Base-by-base conservation (phyloP, 169 alveolate species). In the Plasmodium chabaudi region DNA sequence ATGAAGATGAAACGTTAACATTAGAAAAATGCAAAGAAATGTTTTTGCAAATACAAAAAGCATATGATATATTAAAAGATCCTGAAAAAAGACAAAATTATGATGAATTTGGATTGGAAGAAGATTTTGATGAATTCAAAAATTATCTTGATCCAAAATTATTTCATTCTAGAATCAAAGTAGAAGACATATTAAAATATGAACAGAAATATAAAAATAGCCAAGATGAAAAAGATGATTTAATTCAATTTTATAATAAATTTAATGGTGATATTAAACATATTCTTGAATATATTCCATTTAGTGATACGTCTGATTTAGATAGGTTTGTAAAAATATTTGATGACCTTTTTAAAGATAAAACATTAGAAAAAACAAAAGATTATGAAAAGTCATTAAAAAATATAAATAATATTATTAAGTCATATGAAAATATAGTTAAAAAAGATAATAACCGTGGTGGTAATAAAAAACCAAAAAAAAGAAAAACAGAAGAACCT, bases 1-100 rank as follows among this genome's bases (percentile, higher is more conserved):
- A 1, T 21, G 61, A 47, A 1, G 55, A 53, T 19, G 61, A 65
- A 5, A 55, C 42, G 4, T 34, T 21, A 59, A 17, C 72, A 10
- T 64, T 92, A 90, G 94, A 88, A 23, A 82, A 91, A 63, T 93
- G 94, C 21, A 89, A 88, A 34, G 87, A 61, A 69, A 89, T 87
- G 89, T 93, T 93, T 51, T 68, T 92, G 2, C 96, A 93, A 87
- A 88, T 93, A 7, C 93, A 91, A 19, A 92, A 93, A 39, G 96
- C 96, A 34, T 93, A 93, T 46, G 96, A 93, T 34, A 92, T 93
- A 51, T 88, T 93, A 61, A 93, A 77, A 73, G 95, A 93, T 61
- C 94, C 90, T 1, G 92, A 88, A 42, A 72, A 60, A 34, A 74
- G 96, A 46, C 71, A 88, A 61, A 88, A 92, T 23, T 93, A 93